A percentile compares a stretch with the other conserved stretches of the same genome.
Conservation (phyloP, 768 basidiomycete species). For the Trametes elegans region DNA sequence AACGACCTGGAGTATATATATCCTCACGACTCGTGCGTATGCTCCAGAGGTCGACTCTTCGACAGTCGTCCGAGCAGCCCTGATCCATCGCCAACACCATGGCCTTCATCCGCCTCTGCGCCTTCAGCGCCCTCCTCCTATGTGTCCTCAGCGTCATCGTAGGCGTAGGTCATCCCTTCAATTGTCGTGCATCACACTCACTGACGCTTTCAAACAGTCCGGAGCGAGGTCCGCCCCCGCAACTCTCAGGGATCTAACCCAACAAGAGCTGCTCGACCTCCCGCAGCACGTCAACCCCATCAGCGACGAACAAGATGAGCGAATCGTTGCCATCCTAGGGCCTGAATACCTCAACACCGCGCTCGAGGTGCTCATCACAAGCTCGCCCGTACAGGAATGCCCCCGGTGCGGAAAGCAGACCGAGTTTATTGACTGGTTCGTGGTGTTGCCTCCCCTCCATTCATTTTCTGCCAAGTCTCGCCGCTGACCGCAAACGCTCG, state of each 20-base stretch:
- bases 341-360: constrained; percentile 5
- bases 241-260: background rate
- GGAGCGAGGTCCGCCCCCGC: no score
- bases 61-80: no score
- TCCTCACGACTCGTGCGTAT: no score
- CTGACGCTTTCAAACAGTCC: no score
- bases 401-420: constrained; percentile 17
- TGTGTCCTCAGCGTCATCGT: background rate
- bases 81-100: no score
- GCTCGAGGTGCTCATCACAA: background rate
- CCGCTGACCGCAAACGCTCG: background rate
- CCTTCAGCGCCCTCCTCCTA: background rate
- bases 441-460: background rate
- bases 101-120: background rate
- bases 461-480: background rate
- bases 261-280: background rate
- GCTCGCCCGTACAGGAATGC: constrained; percentile 4
- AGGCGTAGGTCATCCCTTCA: background rate
- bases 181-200: background rate
- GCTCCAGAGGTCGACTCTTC: no score
- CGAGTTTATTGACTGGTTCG: constrained; percentile 22
- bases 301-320: constrained; percentile 8
- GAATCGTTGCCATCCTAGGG: constrained; percentile 10
- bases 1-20: no score
- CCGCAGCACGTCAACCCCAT: background rate